phyloP scores from a whole-genome alignment of 2,329 filamentous ascomycete genomes.

The Torrubiellomyces zombiae region DNA sequence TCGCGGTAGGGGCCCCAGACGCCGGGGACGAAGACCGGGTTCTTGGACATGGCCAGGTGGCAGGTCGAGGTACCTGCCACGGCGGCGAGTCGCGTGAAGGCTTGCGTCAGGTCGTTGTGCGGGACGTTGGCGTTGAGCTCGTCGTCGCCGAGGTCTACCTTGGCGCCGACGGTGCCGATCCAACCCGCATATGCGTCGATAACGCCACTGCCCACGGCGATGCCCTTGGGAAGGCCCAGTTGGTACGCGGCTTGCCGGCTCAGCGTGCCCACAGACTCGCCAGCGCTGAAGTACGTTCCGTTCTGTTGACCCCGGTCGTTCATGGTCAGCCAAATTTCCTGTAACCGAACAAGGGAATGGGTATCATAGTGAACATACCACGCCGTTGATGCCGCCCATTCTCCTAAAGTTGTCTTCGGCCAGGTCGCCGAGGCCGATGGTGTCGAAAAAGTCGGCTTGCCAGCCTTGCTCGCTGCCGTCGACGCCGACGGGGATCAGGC shows the following conservation, averaged over 20 bases:
- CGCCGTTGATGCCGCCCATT: constrained; percentile 85
- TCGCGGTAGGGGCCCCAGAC: constrained; percentile 97
- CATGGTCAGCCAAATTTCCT: constrained; percentile 5
- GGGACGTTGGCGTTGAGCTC: constrained; percentile 50
- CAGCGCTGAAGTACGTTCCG: constrained; percentile 77
- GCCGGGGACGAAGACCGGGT: constrained; percentile 84
- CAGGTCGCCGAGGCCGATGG: constrained; percentile 76
- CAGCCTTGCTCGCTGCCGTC: constrained; percentile 96
- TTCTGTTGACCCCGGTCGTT: constrained; percentile 40
- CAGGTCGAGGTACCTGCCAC: constrained; percentile 96
- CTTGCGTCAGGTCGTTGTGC: constrained; percentile 78
- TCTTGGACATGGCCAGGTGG: constrained; percentile 86
- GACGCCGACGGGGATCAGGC: constrained; percentile 88
- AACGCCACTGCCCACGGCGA: constrained; percentile 87
- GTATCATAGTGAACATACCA: constrained; percentile 35
- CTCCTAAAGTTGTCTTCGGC: constrained; percentile 76
- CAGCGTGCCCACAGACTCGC: constrained; percentile 73
- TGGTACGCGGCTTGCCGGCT: constrained; percentile 70
- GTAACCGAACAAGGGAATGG: background rate
- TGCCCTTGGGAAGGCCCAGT: constrained; percentile 70
- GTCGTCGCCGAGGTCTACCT: constrained; percentile 56
- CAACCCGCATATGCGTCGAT: constrained; percentile 98
- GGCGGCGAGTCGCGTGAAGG: constrained; percentile 80
- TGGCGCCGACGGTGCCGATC: constrained; percentile 97
- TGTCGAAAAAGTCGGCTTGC: constrained; percentile 84